Percentiles rank a stretch among this genome's conserved stretches.
Conservation (phyloP, 177 flowering plant species). For the Vitis hybrid region DNA sequence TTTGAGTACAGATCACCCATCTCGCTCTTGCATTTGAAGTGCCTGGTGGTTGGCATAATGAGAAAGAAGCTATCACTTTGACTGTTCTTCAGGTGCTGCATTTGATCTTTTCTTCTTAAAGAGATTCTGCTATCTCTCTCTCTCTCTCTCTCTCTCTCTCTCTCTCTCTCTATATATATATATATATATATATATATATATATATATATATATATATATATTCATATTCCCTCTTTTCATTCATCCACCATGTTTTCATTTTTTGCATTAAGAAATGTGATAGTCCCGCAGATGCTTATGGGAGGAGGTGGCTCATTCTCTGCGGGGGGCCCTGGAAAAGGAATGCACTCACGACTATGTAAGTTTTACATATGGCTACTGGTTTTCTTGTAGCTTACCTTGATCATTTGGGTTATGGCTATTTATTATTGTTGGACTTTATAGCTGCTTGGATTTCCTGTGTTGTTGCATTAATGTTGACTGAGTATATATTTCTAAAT, state of each 20-base stretch:
- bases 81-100: slow-evolving; percentile 84
- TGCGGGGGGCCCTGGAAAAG: slow-evolving; percentile 99
- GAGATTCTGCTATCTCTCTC: too few relatives aligned
- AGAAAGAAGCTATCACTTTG: slow-evolving; percentile 69
- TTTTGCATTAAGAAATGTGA: slow-evolving; percentile 1
- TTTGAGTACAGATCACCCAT: slow-evolving; percentile 63
- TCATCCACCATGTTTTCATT: too few relatives aligned
- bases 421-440: too few relatives aligned
- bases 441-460: too few relatives aligned
- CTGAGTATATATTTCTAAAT: too few relatives aligned
- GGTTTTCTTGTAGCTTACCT: slow-evolving; percentile 12
- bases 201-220: too few relatives aligned
- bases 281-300: slow-evolving; percentile 74
- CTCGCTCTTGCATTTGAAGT: slow-evolving; percentile 92
- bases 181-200: too few relatives aligned
- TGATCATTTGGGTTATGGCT: too few relatives aligned
- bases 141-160: too few relatives aligned
- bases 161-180: too few relatives aligned
- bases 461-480: too few relatives aligned
- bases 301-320: slow-evolving; percentile 99
- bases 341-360: slow-evolving; percentile 94
- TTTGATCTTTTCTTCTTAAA: background rate
- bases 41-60: slow-evolving; percentile 91
- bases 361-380: slow-evolving; percentile 24
- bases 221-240: too few relatives aligned